Evolutionary conservation across 2,329 filamentous ascomycete genomes (phyloP), one percentile per base, ranked within the genome.

Genomic region (Zopfia rhizophila): DNA sequence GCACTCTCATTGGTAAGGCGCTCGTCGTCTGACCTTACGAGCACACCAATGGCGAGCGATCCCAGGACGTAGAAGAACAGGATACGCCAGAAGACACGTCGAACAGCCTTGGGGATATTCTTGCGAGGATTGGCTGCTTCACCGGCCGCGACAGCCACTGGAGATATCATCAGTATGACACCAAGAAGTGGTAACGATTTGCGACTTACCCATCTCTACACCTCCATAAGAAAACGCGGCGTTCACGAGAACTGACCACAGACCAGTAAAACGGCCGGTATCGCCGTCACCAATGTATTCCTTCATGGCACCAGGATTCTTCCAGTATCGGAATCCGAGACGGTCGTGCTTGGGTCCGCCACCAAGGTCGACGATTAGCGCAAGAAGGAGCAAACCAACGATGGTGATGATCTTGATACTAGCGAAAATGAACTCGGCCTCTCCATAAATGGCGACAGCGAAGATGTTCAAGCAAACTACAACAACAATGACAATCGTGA

Each of bases 271-370:
- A 11, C 77, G 75, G 11, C 86, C 87, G 73, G 77, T 82, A 3
- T 62, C 53, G 1, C 83, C 84, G 0, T 72, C 74, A 56, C 88
- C 87, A 28, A 69, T 56, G 40, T 70, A 70, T 32, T 68, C 62
- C 32, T 67, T 72, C 66, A 72, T 68, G 0, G 86, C 83, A 1
- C 85, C 87, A 0, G 86, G 86, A 22, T 84, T 69, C 40, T 75
- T 81, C 88, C 88, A 91, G 69, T 88, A 89, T 27, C 77, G 70
- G 66, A 90, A 90, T 2, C 87, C 87, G 24, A 63, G 55, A 18
- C 38, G 60, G 37, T 70, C 67, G 22, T 66, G 54, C 37, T 67
- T 61, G 7, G 67, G 67, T 14, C 55, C 67, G 36, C 68, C 68
- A 33, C 68, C 68, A n/a, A 71, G 63, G 57, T 65, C 64, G 43